phyloP scores from a whole-genome alignment of 495 filamentous ascomycete species.

The Daldinia childiae region DNA sequence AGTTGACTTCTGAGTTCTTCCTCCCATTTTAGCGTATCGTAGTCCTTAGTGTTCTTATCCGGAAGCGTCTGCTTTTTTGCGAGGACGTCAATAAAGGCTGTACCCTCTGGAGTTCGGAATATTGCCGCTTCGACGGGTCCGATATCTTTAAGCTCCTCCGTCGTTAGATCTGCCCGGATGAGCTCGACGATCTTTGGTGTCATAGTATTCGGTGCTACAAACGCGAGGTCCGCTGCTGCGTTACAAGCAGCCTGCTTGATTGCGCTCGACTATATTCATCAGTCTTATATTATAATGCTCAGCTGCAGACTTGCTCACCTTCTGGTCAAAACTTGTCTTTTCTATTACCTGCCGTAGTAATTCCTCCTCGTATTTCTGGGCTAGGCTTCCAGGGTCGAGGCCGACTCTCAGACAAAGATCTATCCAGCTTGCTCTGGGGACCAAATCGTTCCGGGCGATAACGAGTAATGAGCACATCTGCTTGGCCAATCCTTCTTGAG shows the following conservation, averaged over 20 bases:
- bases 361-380: constrained; percentile 58
- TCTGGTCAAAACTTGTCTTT: constrained; percentile 57
- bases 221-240: constrained; percentile 88
- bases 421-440: constrained; percentile 87
- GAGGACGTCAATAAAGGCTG: constrained; percentile 87
- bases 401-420: constrained; percentile 78
- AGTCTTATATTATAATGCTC: constrained; percentile 5
- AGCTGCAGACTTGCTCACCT: constrained; percentile 47
- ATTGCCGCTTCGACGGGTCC: constrained; percentile 91
- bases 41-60: constrained; percentile 87
- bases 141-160: constrained; percentile 69
- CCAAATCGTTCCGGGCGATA: constrained; percentile 77
- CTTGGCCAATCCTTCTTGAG: constrained; percentile 59
- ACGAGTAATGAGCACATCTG: constrained; percentile 80
- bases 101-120: constrained; percentile 86
- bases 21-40: constrained; percentile 97
- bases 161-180: constrained; percentile 74
- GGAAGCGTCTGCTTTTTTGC: constrained; percentile 77
- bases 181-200: constrained; percentile 77
- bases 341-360: constrained; percentile 61
- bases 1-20: constrained; percentile 88
- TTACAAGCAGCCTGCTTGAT: constrained; percentile 76
- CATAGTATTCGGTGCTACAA: constrained; percentile 87
- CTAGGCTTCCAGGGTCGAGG: constrained; percentile 83
- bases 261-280: constrained; percentile 46